phyloP scores from a whole-genome alignment of 2,329 filamentous ascomycete species.

The Paracorniculantispora psalliotae region DNA sequence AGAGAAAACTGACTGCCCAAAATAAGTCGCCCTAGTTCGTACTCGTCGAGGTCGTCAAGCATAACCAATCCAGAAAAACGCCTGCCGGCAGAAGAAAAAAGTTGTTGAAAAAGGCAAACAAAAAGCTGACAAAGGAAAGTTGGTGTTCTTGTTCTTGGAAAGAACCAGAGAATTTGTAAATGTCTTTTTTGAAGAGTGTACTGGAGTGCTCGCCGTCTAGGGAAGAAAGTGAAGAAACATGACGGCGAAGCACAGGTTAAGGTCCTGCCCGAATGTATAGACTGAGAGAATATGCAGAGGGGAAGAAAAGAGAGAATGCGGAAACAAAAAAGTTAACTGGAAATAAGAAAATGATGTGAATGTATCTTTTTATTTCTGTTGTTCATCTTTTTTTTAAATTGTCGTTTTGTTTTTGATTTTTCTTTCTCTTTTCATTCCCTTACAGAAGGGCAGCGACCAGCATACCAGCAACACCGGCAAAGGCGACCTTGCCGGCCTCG shows the following conservation, averaged over 20 bases:
- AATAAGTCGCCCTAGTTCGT: slow-evolving; percentile 7
- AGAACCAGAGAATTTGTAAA: neutral
- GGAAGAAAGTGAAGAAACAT: neutral
- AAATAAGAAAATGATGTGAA: neutral
- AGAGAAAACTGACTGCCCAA: neutral
- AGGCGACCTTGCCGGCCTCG: slow-evolving; percentile 38
- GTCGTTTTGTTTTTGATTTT: neutral
- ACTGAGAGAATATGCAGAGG: neutral
- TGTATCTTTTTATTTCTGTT: neutral
- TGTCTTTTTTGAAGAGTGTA: slow-evolving; percentile 1
- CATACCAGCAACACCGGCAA: slow-evolving; percentile 47
- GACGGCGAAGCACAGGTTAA: neutral
- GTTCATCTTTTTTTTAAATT: neutral
- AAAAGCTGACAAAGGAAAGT: neutral
- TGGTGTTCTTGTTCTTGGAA: neutral
- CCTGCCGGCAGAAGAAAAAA: slow-evolving; percentile 9
- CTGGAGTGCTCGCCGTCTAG: neutral
- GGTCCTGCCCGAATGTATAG: slow-evolving; percentile 7
- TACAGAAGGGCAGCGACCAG: slow-evolving; percentile 35
- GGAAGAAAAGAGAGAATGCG: neutral
- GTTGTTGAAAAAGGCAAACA: neutral
- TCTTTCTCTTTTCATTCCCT: neutral
- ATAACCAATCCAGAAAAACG: slow-evolving; percentile 14
- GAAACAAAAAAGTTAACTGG: neutral
- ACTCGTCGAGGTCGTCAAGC: slow-evolving; percentile 15